Base-by-base conservation (phyloP, 1,139 yeast genomes). In the Chernovozyma aurita region DNA sequence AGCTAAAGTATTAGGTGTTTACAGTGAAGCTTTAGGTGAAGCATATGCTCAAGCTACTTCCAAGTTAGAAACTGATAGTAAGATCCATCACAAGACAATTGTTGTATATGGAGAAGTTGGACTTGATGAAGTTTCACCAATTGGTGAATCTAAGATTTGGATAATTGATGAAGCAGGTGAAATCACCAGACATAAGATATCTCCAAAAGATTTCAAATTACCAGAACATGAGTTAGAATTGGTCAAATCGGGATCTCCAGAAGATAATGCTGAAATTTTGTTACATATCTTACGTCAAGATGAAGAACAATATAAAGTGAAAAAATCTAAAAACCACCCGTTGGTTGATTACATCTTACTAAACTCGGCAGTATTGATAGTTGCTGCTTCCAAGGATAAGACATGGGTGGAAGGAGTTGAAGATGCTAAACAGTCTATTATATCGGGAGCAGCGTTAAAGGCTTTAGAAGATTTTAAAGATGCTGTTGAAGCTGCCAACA, bases 41-140 rank as follows among this genome's bases (percentile, higher is more conserved):
- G 81, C 85, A 9, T 92, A 85, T 51, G 96, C 97, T 7, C 73
- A 79, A 46, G 87, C 96, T 1, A 87, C 92, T 1, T 64, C 76
- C 4, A 63, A 67, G 37, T 61, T 85, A 44, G 66, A 71, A 20
- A 49, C 46, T 28, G 53, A 53, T 32, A 80, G 78, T 47, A 55
- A 61, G 26, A 57, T 63, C 26, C 74, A 67, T 37, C 70, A 70
- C 31, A 65, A 73, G 47, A 83, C 95, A 2, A 75, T 88, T 78
- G 85, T 92, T 25, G 98, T 92, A 13, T 90, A 83, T 78, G 98
- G 98, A 12, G 79, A 80, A 35, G 76, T 86, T 35, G 95, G 96
- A 0, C 67, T 92, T 24, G 98, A 92, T 53, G 98, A 92, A 58
- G 85, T 92, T 27, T 83, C 96, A 1, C 96, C 97, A 1, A 76